Evolutionary conservation across 2,329 filamentous ascomycete genomes (phyloP), one percentile per base, ranked within the genome.

Genomic region (Apiospora pterosperma): DNA sequence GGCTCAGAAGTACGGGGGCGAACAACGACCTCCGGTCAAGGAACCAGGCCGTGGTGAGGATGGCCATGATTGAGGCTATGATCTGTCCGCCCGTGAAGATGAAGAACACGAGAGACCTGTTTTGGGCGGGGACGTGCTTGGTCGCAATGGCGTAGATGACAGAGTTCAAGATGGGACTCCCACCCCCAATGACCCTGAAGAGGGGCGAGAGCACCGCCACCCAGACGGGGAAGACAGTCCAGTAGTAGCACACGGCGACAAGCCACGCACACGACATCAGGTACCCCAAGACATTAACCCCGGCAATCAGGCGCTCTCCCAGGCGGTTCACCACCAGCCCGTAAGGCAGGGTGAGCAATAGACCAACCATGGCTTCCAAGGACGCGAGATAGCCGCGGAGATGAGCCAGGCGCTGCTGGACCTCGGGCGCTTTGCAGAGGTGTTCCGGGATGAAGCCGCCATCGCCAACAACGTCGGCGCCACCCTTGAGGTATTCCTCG

Each of bases 371-470:
- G 58, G 58, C 58, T 7, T 59, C 58, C n/a, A 39, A 23, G 58
- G 58, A 36, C 34, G 58, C n/a, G n/a, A 59, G 58, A 36, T 59
- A 59, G 34, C 58, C 58, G 8, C 58, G 58, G 34, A 59, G 58
- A 23, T 23, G 58, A 5, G 58, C 58, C 4, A 59, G 58, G 12
- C 58, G 58, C n/a, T 59, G n/a, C n/a, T 59, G 58, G 34, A 59
- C 38, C 11, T 28, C n/a, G 34, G 58, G 58, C n/a, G 34, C 38
- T 23, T 62, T 55, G 42, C 61, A 62, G 19, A 62, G 42, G 11
- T 62, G n/a, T 6, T 62, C 61, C 25, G 61, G 61, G 31, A 62
- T 48, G 61, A 42, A 44, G 28, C 31, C 61, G 34, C 14, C 42
- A 16, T 19, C 6, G 16, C 19, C 61, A 6, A 62, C 12, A 10